Evolutionary conservation across 768 basidiomycete genomes (phyloP).

Genomic region (Auriscalpium microsporum): DNA sequence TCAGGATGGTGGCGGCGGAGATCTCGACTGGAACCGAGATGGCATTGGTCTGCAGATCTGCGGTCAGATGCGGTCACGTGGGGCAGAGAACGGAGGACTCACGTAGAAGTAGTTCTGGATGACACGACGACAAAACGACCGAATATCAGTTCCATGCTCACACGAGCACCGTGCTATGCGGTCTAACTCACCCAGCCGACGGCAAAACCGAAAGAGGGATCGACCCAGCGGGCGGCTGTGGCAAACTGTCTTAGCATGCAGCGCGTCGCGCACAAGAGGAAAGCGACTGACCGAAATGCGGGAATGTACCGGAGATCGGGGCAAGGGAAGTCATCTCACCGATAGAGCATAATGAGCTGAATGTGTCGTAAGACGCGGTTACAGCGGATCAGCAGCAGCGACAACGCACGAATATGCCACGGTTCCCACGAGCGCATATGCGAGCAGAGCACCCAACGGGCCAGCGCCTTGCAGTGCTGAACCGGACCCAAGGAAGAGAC

Average conservation of each 20-base stretch:
- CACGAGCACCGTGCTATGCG: not conserved
- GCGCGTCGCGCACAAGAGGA: not conserved
- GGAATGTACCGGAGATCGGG: constrained; percentile 72
- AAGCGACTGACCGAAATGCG: constrained; percentile 48
- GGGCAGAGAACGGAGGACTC: constrained; percentile 25
- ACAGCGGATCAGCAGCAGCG: constrained; percentile 17
- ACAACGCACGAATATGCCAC: constrained; percentile 53
- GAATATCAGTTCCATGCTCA: not conserved
- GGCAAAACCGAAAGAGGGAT: constrained; percentile 29
- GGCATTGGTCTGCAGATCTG: constrained; percentile 24
- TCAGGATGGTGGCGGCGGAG: constrained; percentile 58
- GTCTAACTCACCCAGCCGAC: constrained; percentile 23
- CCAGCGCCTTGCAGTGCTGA: constrained; percentile 51
- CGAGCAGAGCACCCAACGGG: constrained; percentile 58
- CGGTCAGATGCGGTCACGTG: not conserved
- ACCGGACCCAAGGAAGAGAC: constrained; percentile 67
- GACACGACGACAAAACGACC: not conserved
- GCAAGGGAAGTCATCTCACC: constrained; percentile 79
- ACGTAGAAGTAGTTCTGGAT: constrained; percentile 47
- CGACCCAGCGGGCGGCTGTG: constrained; percentile 27
- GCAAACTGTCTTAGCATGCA: not conserved
- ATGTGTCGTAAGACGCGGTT: constrained; percentile 15
- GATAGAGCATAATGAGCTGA: constrained; percentile 52
- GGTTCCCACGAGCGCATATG: constrained; percentile 55
- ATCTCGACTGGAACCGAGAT: constrained; percentile 69